Conservation (phyloP, 2,329 filamentous ascomycete genomes). For the Aspergillus tanneri region DNA sequence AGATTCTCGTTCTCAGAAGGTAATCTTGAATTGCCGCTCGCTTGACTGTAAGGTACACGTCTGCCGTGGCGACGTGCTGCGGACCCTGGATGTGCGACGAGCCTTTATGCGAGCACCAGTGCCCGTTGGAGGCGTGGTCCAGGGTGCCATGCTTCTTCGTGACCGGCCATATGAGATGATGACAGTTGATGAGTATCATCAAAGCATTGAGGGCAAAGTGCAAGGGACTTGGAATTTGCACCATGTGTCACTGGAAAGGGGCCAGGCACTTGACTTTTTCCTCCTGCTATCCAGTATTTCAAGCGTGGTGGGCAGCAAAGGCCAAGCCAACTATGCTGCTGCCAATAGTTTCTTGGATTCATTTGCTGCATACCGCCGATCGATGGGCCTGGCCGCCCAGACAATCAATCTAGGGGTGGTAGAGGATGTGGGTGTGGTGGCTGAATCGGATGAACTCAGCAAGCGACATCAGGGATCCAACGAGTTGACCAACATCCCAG, state of each 20-base stretch:
- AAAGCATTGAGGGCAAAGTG: conserved; percentile 33
- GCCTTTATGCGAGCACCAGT: conserved; percentile 3
- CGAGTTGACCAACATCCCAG: conserved; percentile 1
- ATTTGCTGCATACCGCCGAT: conserved; percentile 16
- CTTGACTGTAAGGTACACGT: conserved; percentile 1
- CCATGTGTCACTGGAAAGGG: conserved; percentile 6
- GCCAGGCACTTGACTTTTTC: conserved; percentile 21
- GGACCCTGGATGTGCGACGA: conserved; percentile 7
- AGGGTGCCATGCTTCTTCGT: conserved; percentile 18
- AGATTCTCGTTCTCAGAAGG: conserved; percentile 4
- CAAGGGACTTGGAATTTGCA: conserved; percentile 31
- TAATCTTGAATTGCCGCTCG: conserved; percentile 2
- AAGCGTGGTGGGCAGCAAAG: conserved; percentile 21
- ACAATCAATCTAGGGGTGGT: conserved; percentile 33
- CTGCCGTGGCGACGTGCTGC: conserved; percentile 16
- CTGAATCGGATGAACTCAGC: conserved; percentile 1
- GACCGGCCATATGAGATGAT: conserved; percentile 27
- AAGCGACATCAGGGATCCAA: background rate
- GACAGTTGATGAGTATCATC: conserved; percentile 32
- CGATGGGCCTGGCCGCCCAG: conserved; percentile 14
- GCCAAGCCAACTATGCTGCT: conserved; percentile 27
- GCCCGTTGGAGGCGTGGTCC: conserved; percentile 18
- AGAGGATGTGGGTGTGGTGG: conserved; percentile 30
- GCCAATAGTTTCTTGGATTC: conserved; percentile 27
- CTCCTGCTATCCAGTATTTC: conserved; percentile 26